Percentiles rank a stretch among this genome's conserved stretches.
phyloP scores from a whole-genome alignment of 495 filamentous ascomycete genomes.

The Aspergillus carlsbadensis region DNA sequence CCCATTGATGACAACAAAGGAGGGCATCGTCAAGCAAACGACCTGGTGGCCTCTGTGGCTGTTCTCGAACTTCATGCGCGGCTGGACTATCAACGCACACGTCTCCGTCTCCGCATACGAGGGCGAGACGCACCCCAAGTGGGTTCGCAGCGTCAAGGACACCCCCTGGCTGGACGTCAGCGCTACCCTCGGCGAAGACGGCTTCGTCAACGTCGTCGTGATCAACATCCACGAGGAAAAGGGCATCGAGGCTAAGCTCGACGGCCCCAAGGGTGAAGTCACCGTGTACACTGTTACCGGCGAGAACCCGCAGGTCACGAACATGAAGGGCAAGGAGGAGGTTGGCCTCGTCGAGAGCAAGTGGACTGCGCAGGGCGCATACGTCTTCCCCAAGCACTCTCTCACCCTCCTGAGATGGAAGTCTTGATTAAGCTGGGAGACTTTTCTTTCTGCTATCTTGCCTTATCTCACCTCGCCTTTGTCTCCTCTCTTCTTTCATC shows the following conservation, averaged over 20 bases:
- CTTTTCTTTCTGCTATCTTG: neutral
- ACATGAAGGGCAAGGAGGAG: constrained; percentile 58
- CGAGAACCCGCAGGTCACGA: constrained; percentile 50
- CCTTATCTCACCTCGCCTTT: neutral
- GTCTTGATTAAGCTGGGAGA: constrained; percentile 25
- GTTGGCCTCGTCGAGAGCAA: constrained; percentile 58
- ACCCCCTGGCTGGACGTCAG: constrained; percentile 72
- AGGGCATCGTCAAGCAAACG: constrained; percentile 66
- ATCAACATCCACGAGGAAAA: constrained; percentile 65
- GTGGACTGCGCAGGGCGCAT: constrained; percentile 59
- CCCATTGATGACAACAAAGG: constrained; percentile 67
- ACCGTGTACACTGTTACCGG: constrained; percentile 62
- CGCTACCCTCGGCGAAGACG: constrained; percentile 60
- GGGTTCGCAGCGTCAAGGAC: constrained; percentile 62
- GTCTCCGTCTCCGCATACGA: constrained; percentile 58
- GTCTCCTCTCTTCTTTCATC: neutral
- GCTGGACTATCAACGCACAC: constrained; percentile 62
- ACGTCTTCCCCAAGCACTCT: constrained; percentile 63
- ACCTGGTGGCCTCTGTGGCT: constrained; percentile 77
- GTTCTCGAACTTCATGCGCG: constrained; percentile 73
- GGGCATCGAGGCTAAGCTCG: constrained; percentile 54
- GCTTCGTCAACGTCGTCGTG: constrained; percentile 61
- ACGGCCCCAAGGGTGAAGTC: constrained; percentile 49
- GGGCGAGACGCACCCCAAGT: constrained; percentile 62
- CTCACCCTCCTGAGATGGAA: constrained; percentile 69